phyloP scores from a whole-genome alignment of 768 basidiomycete species.

The Rossbeevera mucosa region DNA sequence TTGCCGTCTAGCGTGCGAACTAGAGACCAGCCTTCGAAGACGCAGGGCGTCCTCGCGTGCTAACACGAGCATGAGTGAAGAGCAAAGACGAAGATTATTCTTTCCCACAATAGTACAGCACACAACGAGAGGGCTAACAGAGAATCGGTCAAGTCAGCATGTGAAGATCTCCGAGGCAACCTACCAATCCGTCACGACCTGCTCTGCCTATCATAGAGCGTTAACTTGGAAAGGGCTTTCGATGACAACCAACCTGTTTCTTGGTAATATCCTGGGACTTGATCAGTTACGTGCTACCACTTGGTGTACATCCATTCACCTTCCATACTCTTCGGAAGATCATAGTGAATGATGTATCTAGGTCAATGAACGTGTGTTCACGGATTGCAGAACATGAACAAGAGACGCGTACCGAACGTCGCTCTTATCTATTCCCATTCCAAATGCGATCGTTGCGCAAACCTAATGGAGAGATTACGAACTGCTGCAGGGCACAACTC shows the following conservation, averaged over 20 bases:
- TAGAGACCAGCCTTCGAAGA: conserved; percentile 50
- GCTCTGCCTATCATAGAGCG: conserved; percentile 54
- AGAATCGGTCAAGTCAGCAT: background rate
- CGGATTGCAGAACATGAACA: background rate
- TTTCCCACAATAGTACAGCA: conserved; percentile 73
- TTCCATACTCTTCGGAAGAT: conserved; percentile 80
- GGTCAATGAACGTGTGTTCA: conserved; percentile 10
- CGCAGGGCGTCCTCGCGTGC: conserved; percentile 71
- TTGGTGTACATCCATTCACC: conserved; percentile 36
- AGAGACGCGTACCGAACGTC: conserved; percentile 53
- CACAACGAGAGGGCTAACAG: conserved; percentile 67
- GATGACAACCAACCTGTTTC: conserved; percentile 58
- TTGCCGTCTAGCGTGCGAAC: conserved; percentile 42
- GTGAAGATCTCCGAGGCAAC: conserved; percentile 13
- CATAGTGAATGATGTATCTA: conserved; percentile 76
- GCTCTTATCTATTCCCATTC: conserved; percentile 81
- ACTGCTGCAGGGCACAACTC: background rate
- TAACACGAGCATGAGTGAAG: conserved; percentile 22
- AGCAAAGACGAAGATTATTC: background rate
- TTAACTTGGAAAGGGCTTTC: conserved; percentile 1
- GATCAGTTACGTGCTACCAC: background rate
- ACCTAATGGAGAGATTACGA: conserved; percentile 39
- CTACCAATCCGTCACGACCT: conserved; percentile 70
- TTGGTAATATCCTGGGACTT: conserved; percentile 68
- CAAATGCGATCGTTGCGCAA: conserved; percentile 79